phyloP scores from a whole-genome alignment of 2,329 filamentous ascomycete species.

The Reticulascus tulasneorum region DNA sequence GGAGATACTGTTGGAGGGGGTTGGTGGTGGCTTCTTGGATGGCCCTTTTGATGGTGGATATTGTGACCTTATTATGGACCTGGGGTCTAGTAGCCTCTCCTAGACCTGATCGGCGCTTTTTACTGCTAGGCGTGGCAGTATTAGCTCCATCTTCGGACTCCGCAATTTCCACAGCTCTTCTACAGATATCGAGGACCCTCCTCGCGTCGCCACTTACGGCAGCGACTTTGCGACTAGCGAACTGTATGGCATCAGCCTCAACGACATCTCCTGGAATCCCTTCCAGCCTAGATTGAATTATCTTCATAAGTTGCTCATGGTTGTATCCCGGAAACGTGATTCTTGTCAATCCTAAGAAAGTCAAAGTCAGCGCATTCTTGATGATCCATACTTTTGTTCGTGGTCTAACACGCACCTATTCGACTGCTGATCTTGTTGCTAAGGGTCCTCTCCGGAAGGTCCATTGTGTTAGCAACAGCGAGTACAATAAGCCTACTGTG shows the following conservation, averaged over 20 bases:
- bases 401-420: slow-evolving; percentile 45
- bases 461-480: slow-evolving; percentile 98
- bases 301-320: slow-evolving; percentile 94
- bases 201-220: slow-evolving; percentile 93
- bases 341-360: slow-evolving; percentile 63
- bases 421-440: slow-evolving; percentile 98
- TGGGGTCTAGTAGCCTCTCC: slow-evolving; percentile 25
- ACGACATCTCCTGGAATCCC: slow-evolving; percentile 87
- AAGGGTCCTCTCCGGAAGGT: slow-evolving; percentile 88
- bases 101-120: slow-evolving; percentile 21
- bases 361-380: neutral
- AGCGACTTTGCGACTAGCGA: slow-evolving; percentile 92
- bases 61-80: slow-evolving; percentile 66
- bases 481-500: slow-evolving; percentile 93
- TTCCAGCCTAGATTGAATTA: slow-evolving; percentile 89
- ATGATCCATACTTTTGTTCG: neutral
- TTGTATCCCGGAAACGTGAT: slow-evolving; percentile 98
- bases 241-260: slow-evolving; percentile 89
- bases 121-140: slow-evolving; percentile 61
- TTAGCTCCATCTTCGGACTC: slow-evolving; percentile 61
- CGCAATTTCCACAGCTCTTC: slow-evolving; percentile 89
- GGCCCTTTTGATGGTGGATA: slow-evolving; percentile 87
- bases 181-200: slow-evolving; percentile 89
- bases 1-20: slow-evolving; percentile 84
- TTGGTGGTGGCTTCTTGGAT: slow-evolving; percentile 94